phyloP scores from a whole-genome alignment of 2,329 filamentous ascomycete species.

The Didymella pomorum region DNA sequence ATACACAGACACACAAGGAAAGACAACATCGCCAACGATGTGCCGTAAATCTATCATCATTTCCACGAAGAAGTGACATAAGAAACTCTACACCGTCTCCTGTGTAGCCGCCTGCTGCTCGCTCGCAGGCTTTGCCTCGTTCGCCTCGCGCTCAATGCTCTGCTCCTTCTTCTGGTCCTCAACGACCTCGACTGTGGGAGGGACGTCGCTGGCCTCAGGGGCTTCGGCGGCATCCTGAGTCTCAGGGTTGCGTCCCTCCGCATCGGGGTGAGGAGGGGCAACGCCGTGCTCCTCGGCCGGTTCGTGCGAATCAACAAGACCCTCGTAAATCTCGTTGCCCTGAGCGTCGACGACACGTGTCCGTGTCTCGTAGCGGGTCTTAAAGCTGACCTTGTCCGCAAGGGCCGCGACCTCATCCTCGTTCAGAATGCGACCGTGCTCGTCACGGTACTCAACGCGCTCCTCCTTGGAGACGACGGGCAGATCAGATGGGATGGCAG shows the following conservation, averaged over 20 bases:
- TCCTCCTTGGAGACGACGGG: constrained; percentile 70
- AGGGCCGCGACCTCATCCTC: constrained; percentile 83
- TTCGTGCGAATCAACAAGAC: constrained; percentile 49
- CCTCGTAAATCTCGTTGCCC: constrained; percentile 76
- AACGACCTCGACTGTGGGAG: constrained; percentile 51
- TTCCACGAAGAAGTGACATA: constrained; percentile 3
- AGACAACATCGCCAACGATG: constrained; percentile 2
- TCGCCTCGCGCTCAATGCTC: constrained; percentile 48
- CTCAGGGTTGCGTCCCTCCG: constrained; percentile 65
- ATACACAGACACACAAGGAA: constrained; percentile 15
- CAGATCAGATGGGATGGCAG: constrained; percentile 37
- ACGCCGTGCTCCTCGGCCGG: constrained; percentile 45
- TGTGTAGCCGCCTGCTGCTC: constrained; percentile 50
- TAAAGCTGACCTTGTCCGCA: constrained; percentile 92
- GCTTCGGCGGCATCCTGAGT: constrained; percentile 56
- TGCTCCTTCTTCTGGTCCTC: constrained; percentile 57
- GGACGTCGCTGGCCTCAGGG: constrained; percentile 50
- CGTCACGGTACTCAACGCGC: constrained; percentile 91
- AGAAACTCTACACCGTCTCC: constrained; percentile 27
- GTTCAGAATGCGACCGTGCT: constrained; percentile 87
- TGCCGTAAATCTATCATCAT: constrained; percentile 8
- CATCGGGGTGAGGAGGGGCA: constrained; percentile 64
- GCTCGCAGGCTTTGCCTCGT: constrained; percentile 50
- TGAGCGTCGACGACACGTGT: constrained; percentile 81
- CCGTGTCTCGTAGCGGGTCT: constrained; percentile 94